Evolutionary conservation across 1,139 yeast species (phyloP).

Genomic region (Debaryomyces psychrophilus): DNA sequence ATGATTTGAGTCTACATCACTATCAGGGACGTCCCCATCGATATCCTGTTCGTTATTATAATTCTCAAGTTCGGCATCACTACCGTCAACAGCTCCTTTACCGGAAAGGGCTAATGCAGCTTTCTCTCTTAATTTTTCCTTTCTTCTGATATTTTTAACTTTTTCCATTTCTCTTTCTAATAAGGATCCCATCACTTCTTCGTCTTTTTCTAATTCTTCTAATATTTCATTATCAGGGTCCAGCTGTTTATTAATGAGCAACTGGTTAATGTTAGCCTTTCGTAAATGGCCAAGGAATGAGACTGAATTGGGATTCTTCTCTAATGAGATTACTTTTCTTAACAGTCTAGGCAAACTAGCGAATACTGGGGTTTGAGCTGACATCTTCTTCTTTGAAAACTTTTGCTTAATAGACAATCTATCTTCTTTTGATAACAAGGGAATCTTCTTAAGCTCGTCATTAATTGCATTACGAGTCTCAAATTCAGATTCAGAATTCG

Average conservation of each 20-base stretch:
- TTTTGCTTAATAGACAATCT: constrained; percentile 39
- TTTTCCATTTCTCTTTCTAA: constrained; percentile 66
- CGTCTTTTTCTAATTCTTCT: constrained; percentile 44
- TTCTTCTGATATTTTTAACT: constrained; percentile 52
- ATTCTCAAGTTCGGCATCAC: constrained; percentile 14
- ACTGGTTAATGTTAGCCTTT: constrained; percentile 41
- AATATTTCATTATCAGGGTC: constrained; percentile 36
- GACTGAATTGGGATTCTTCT: constrained; percentile 13
- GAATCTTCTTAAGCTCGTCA: constrained; percentile 25
- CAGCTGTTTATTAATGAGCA: constrained; percentile 27
- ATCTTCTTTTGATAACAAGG: constrained; percentile 42
- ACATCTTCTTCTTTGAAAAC: constrained; percentile 29
- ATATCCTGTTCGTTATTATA: constrained; percentile 22
- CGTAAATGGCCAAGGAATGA: constrained; percentile 32
- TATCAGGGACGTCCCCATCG: constrained; percentile 27
- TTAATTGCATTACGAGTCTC: constrained; percentile 9
- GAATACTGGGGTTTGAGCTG: constrained; percentile 8
- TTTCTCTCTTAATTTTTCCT: constrained; percentile 47
- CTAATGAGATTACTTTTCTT: constrained; percentile 13
- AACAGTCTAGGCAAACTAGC: constrained; percentile 17
- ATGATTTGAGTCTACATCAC: constrained; percentile 26
- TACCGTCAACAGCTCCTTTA: constrained; percentile 20
- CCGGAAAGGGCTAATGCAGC: constrained; percentile 37
- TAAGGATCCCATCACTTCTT: constrained; percentile 50
- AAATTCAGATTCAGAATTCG: constrained; percentile 19